phyloP scores from a whole-genome alignment of 2,329 filamentous ascomycete genomes.

The Fusarium clavum region DNA sequence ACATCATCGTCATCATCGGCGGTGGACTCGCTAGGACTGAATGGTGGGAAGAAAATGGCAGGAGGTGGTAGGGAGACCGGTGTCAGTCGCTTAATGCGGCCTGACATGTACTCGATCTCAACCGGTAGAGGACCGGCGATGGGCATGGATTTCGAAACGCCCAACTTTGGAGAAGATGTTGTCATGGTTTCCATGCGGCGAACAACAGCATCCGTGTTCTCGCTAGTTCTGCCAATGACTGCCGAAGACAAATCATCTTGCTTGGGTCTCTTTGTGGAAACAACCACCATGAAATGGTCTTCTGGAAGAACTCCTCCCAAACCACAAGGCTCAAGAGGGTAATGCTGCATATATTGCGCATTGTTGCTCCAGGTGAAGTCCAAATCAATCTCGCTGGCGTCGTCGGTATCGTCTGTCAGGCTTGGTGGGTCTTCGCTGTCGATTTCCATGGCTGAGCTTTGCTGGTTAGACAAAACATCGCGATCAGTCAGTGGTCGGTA shows the following conservation, averaged over 20 bases:
- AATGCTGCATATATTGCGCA: constrained; percentile 53
- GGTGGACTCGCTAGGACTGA: constrained; percentile 56
- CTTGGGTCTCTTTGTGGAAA: constrained; percentile 61
- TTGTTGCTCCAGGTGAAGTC: constrained; percentile 61
- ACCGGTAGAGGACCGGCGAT: constrained; percentile 38
- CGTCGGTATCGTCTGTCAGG: constrained; percentile 51
- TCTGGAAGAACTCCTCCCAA: constrained; percentile 70
- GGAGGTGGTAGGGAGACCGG: constrained; percentile 65
- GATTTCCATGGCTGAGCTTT: constrained; percentile 47
- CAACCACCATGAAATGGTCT: constrained; percentile 71
- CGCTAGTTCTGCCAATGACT: constrained; percentile 37
- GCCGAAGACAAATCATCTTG: constrained; percentile 27
- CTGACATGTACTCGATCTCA: constrained; percentile 60
- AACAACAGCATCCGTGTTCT: constrained; percentile 56
- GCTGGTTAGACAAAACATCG: constrained; percentile 16
- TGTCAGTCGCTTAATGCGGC: constrained; percentile 56
- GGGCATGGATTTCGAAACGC: neutral
- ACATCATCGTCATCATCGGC: constrained; percentile 47
- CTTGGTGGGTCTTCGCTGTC: constrained; percentile 46
- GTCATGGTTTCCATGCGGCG: constrained; percentile 57
- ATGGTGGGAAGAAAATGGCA: constrained; percentile 62
- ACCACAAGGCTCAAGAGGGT: constrained; percentile 66
- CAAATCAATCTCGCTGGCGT: constrained; percentile 56
- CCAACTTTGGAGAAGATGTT: constrained; percentile 51
- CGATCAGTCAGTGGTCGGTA: constrained; percentile 63